Evolutionary conservation across 2,329 filamentous ascomycete species (phyloP), one percentile per base, ranked within the genome.

Genomic region (Ilyonectria mors-panacis): DNA sequence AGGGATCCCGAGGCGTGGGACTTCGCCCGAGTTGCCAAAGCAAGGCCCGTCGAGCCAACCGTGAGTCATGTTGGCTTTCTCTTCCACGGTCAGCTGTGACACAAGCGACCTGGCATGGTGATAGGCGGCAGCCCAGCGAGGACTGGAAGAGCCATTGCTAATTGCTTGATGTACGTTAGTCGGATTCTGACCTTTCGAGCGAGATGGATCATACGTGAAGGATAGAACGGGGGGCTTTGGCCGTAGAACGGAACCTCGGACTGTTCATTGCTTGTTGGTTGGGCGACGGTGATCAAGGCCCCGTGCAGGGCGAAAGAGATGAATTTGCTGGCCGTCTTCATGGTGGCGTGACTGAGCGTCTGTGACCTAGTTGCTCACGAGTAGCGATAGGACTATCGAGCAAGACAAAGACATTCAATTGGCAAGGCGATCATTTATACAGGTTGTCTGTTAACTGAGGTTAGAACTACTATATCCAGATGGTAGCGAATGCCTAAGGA

Each of bases 81-180:
- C 91, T 12, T 90, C 89, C 3, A 92, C 78, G 0, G 90, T 92
- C 87, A 93, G 88, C 58, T 87, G 85, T 26, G 81, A 80, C 12
- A 92, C 90, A 3, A 92, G 78, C 2, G 80, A 76, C 39, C 85
- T 57, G 17, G 30, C 51, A 19, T 48, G 9, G 21, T 23, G 39
- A 30, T 57, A 57, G 3, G 59, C 51, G 6, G 42, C 30, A 3
- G 59, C 59, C 59, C 59, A 62, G 26, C 33, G 23, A 9, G 42
- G n/a, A n/a, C 21, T 44, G 42, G 42, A 19, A 9, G 42, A 44
- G 13, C 59, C 59, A 12, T 37, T 44, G 15, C 28, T 39, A 19
- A 21, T 44, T 35, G 37, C 50, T 51, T 62, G 23, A 9, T 4
- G 26, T n/a, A 4, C 9, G 28, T 62, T 30, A 62, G 59, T 28